Percentiles rank a stretch among this genome's conserved stretches.
phyloP scores from a whole-genome alignment of 208 protist species.

The Balamuthia mandrillaris region DNA sequence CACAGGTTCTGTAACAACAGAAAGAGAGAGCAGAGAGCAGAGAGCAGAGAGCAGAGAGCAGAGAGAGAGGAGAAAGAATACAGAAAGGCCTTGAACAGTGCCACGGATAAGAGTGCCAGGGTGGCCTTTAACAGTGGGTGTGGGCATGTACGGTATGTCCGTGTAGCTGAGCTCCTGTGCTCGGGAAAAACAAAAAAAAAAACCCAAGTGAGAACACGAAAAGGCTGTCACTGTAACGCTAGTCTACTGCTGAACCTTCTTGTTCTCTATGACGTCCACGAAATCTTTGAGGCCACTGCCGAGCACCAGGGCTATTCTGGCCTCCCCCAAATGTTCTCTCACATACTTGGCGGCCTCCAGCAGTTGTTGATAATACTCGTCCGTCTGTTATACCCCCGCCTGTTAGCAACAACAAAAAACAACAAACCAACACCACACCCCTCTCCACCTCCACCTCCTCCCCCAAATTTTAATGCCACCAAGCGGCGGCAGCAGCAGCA shows the following conservation, averaged over 20 bases:
- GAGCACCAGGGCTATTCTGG: conserved; percentile 46
- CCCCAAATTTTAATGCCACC: no score
- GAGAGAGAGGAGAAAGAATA: not conserved
- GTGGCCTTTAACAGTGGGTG: conserved; percentile 35
- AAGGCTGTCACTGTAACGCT: no score
- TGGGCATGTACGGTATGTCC: conserved; percentile 48
- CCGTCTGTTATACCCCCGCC: not conserved
- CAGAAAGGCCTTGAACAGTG: not conserved
- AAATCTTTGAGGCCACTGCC: conserved; percentile 48
- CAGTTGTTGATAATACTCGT: not conserved
- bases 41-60: not conserved
- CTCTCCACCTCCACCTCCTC: no score
- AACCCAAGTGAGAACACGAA: no score
- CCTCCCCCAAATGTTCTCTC: conserved; percentile 9
- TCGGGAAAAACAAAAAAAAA: no score
- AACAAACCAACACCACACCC: no score
- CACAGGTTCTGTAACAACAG: not conserved
- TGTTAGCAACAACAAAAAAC: not conserved
- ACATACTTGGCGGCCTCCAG: conserved; percentile 6
- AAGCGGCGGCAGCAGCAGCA: no score
- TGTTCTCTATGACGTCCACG: conserved; percentile 12
- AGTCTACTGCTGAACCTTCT: not conserved
- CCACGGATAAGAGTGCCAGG: not conserved
- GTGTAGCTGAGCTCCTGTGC: conserved; percentile 17
- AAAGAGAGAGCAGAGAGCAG: not conserved